These are phyloP conservation scores for Nyssa sinensis DNA, from an alignment of 148 eudicot genomes.

Conservation along the genomic window DNA sequence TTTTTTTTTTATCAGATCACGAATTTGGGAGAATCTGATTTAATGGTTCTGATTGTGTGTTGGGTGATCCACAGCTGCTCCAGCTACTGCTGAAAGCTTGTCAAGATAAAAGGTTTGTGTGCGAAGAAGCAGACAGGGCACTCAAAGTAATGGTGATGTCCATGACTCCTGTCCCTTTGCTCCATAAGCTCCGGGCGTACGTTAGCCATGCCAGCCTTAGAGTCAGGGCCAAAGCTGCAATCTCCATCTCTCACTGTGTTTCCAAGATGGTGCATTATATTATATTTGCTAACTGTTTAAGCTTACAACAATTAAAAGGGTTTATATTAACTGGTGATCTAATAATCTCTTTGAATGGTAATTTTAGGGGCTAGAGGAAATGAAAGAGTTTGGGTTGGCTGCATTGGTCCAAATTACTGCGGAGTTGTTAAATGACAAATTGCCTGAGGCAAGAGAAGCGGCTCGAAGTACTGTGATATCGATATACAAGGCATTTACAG, in stretches of 20 bases:
- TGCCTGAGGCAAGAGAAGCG: slow-evolving; percentile 95
- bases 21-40: neutral
- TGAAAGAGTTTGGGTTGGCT: slow-evolving; percentile 69
- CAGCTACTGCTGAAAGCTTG: slow-evolving; percentile 86
- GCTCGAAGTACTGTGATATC: slow-evolving; percentile 64
- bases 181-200: slow-evolving; percentile 59
- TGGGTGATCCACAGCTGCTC: slow-evolving; percentile 49
- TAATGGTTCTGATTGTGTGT: neutral
- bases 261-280: slow-evolving; percentile 51
- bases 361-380: slow-evolving; percentile 48
- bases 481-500: slow-evolving; percentile 40
- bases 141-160: slow-evolving; percentile 64
- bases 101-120: slow-evolving; percentile 93
- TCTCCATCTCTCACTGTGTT: slow-evolving; percentile 38
- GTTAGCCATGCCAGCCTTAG: slow-evolving; percentile 69
- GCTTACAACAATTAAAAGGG: no score
- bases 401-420: slow-evolving; percentile 54
- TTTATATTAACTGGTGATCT: neutral
- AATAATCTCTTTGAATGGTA: neutral
- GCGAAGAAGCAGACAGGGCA: slow-evolving; percentile 90
- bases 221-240: slow-evolving; percentile 85
- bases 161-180: slow-evolving; percentile 65
- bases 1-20: neutral
- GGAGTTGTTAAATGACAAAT: slow-evolving; percentile 70
- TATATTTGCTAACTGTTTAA: no score